Base-by-base conservation (phyloP, 345 rosid genomes). In the Acer negundo region DNA sequence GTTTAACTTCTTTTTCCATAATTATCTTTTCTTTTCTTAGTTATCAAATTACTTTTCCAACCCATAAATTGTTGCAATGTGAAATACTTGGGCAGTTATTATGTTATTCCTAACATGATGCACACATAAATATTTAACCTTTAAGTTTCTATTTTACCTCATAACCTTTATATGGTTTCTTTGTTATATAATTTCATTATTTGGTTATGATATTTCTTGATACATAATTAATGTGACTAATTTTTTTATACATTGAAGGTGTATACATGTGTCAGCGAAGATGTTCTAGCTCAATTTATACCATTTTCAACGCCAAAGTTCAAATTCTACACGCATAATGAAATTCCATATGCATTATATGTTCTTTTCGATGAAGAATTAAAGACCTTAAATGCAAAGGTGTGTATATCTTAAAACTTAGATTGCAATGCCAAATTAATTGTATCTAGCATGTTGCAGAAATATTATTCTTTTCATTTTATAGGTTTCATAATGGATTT, bases 261-360 rank as follows among this genome's bases (percentile, higher is more conserved):
- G 63, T 90, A 91, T 77, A 94, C 98, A 10, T 89, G 95, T 71
- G 51, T 9, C 56, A 84, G 78, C 22, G 97, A 92, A 80, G 84
- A 97, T 2, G 92, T 82, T 63, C 77, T 92, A 65, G 87, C 97
- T 22, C 67, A 81, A 44, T 91, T 56, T 68, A 78, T 94, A 73
- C 93, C 97, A 64, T 87, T 86, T 80, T 80, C 98, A 22, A 89
- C 82, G 55, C 84, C 90, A 22, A 88, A 82, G 73, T 91, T 91
- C 87, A 88, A 81, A 81, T 58, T 75, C 73, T 94, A 88, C 80
- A 47, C 80, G 49, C 68, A 79, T 24, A 72, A 22, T 72, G 78
- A 82, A 22, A 80, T 85, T 31, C 90, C 90, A 19, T 13, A 49
- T 12, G 49, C 53, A 23, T 46, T 76, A 61, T 70, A 73, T 74